Evolutionary conservation across 1,284 basidiomycete genomes (phyloP).

Genomic region (Cutaneotrichosporon cutaneum): DNA sequence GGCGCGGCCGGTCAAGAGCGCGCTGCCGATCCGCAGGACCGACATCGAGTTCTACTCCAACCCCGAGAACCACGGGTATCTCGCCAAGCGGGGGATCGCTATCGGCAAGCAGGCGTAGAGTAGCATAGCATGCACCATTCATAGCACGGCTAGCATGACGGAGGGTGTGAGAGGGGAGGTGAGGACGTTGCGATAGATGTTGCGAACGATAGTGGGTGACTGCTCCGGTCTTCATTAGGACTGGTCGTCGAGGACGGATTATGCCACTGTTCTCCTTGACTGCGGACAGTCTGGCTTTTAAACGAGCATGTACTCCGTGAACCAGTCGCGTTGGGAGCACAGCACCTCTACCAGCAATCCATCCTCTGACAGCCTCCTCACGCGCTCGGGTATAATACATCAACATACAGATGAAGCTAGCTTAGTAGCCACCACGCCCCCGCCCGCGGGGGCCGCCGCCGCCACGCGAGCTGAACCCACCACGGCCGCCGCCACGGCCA

Average conservation of each 20-base stretch:
- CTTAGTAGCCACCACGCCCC: constrained; percentile 22
- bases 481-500: constrained; percentile 21
- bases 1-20: constrained; percentile 61
- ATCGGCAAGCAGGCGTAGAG: constrained; percentile 8
- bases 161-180: not conserved
- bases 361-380: not conserved
- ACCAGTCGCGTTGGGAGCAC: no score
- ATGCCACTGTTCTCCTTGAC: no score
- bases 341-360: no score
- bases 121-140: constrained; percentile 3
- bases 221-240: no score
- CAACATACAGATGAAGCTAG: constrained; percentile 12
- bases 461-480: constrained; percentile 13
- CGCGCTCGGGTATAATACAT: constrained; percentile 21
- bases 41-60: constrained; percentile 64
- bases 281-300: no score
- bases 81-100: constrained; percentile 33
- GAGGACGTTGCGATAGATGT: no score
- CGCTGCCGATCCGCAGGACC: constrained; percentile 75
- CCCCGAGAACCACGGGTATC: constrained; percentile 51
- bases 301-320: no score
- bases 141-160: not conserved
- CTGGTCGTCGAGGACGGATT: no score
- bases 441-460: constrained; percentile 18
- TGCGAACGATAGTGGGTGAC: no score